Base-by-base conservation (phyloP, 2,329 filamentous ascomycete species). In the Calonectria henricotiae region DNA sequence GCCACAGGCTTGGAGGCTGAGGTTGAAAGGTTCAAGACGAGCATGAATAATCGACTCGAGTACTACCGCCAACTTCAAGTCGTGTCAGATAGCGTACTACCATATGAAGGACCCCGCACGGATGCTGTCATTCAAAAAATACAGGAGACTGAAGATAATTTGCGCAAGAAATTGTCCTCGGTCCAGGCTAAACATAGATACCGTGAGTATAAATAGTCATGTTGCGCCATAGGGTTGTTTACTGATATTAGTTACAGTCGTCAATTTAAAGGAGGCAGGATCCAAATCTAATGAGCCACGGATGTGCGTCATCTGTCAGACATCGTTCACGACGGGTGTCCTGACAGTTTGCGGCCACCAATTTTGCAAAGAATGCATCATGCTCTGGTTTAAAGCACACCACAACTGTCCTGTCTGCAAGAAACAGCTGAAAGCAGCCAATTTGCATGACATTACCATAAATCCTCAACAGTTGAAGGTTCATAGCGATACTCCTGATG, bases 41-140 rank as follows among this genome's bases (percentile, higher is more conserved):
- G 92, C 0, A 95, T 97, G 90, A 98, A 98, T 77, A 87, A 91
- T 43, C 91, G 96, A 15, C 83, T 98, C 0, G 94, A 96, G 68
- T 98, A 95, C 79, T 98, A 98, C 79, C 91, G 92, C 5, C 95
- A 98, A 78, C 86, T 98, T 12, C 96, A 98, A 79, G 89, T 90
- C 30, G 91, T 98, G n/a, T 98, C 95, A 0, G 96, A 98, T 79
- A 94, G 90, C 20, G 94, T 98, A 0, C 88, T 89, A 5, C 91
- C 93, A 1, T 93, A 93, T 67, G 91, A 94, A 67, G 91, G 92
- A 12, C 77, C 89, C 13, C 85, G 85, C 2, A 84, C 92, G 12
- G 88, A 93, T 49, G 80, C 84, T 12, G 77, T 75, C 7, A 83
- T 89, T 27, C 66, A 73, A 20, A 78, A 70, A 60, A 75, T 83